phyloP scores from a whole-genome alignment of 2,329 filamentous ascomycete genomes.

The Chalara sp. region DNA sequence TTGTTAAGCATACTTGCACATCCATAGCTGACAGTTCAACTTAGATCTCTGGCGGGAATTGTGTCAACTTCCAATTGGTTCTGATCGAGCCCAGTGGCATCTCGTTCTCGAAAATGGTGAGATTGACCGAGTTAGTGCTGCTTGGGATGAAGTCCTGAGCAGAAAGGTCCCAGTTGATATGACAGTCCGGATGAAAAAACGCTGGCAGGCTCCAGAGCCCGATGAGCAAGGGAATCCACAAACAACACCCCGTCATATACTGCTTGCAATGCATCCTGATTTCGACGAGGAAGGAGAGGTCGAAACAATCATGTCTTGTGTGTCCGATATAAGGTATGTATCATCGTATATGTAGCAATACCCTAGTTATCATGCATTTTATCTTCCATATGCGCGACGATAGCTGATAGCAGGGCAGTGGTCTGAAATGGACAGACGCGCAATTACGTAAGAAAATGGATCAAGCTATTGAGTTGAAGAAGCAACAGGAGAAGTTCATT shows the following conservation, averaged over 20 bases:
- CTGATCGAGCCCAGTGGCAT: conserved; percentile 62
- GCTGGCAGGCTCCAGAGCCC: conserved; percentile 64
- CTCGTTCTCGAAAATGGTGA: conserved; percentile 64
- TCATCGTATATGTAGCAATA: neutral
- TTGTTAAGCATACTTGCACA: too few species aligned
- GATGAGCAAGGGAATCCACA: conserved; percentile 58
- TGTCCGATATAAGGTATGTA: neutral
- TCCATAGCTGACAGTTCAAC: too few species aligned
- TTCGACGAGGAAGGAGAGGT: neutral
- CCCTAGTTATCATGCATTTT: too few species aligned
- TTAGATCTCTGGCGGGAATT: conserved; percentile 65
- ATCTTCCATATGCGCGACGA: too few species aligned
- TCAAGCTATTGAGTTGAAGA: conserved; percentile 50
- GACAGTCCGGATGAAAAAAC: conserved; percentile 69
- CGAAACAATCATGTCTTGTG: neutral
- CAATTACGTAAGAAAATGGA: conserved; percentile 29
- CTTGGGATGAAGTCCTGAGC: conserved; percentile 57
- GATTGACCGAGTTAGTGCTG: conserved; percentile 45
- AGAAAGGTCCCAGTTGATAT: conserved; percentile 59
- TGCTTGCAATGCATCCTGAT: conserved; percentile 46
- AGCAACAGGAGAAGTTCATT: conserved; percentile 74
- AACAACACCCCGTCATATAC: conserved; percentile 73
- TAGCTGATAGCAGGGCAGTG: conserved; percentile 34
- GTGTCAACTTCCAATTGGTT: conserved; percentile 51
- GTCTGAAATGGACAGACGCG: conserved; percentile 69